A percentile compares a stretch with the other conserved stretches of the same genome.
These are phyloP conservation scores for Stagonosporopsis chrysanthemi DNA, from an alignment of 2,329 filamentous ascomycete species.

Conservation along the genomic window DNA sequence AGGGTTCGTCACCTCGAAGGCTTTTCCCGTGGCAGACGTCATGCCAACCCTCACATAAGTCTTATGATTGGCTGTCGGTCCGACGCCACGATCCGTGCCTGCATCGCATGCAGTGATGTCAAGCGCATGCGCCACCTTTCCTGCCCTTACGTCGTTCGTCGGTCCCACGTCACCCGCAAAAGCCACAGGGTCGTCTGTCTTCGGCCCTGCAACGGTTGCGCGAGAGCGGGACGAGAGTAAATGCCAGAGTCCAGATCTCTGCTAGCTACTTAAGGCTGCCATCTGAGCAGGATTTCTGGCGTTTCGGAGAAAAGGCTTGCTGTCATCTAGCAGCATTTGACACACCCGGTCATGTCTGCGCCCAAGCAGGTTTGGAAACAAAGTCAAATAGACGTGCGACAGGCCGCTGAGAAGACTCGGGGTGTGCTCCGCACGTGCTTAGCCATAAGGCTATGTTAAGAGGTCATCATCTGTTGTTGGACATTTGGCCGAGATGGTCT, in stretches of 20 bases:
- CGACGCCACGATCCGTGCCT: conserved; percentile 13
- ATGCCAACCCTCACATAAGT: background rate
- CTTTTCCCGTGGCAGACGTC: conserved; percentile 16
- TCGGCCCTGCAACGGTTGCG: background rate
- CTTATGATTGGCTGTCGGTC: conserved; percentile 6
- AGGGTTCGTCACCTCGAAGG: conserved; percentile 17
- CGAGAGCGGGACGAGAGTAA: background rate
- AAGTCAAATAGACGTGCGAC: background rate
- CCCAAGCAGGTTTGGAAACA: conserved; percentile 10
- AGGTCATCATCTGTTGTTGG: conserved; percentile 1
- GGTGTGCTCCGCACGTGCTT: conserved; percentile 12
- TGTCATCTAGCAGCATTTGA: background rate
- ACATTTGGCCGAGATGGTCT: background rate
- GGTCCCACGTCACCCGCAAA: conserved; percentile 9
- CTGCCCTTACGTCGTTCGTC: conserved; percentile 14
- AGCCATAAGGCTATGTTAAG: background rate
- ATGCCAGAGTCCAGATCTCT: background rate
- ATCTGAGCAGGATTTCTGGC: conserved; percentile 2
- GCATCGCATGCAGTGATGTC: conserved; percentile 7
- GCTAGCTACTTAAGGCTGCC: background rate
- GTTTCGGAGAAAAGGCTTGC: background rate
- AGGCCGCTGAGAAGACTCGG: background rate
- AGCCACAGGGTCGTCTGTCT: conserved; percentile 16
- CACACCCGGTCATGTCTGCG: background rate
- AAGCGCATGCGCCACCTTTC: conserved; percentile 12